Conservation (phyloP, 2,329 filamentous ascomycete genomes). For the Neurospora sp. region DNA sequence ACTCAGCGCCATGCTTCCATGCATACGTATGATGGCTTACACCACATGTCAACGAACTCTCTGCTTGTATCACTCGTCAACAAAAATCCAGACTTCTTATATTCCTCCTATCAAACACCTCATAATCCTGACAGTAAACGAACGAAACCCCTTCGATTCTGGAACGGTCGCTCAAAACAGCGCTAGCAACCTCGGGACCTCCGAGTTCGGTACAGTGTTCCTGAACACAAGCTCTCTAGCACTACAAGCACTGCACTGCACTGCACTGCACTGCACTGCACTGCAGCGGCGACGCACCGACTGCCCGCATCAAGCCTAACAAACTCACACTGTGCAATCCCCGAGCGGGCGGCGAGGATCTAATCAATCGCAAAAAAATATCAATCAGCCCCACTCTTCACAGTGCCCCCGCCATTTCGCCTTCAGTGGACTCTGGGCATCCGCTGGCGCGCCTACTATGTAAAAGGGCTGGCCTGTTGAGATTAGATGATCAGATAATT, state of each 20-base stretch:
- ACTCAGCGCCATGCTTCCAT: not conserved
- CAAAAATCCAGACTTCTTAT: too few relatives aligned
- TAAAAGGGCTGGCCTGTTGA: not conserved
- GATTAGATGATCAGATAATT: constrained; percentile 10
- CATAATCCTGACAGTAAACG: not conserved
- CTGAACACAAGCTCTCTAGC: not conserved
- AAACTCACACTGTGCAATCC: not conserved
- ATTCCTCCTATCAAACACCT: not conserved
- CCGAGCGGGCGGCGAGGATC: constrained; percentile 2
- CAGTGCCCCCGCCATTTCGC: not conserved
- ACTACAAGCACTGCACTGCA: not conserved
- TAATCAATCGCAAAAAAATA: constrained; percentile 18
- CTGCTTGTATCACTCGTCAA: too few relatives aligned
- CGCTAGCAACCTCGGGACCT: not conserved
- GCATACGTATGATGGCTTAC: not conserved
- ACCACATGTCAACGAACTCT: not conserved
- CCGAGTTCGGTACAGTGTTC: not conserved
- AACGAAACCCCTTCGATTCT: not conserved
- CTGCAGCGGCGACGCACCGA: not conserved
- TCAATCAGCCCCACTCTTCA: constrained; percentile 17
- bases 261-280: not conserved
- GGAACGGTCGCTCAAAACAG: not conserved
- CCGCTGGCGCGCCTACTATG: not conserved
- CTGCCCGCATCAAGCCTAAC: not conserved
- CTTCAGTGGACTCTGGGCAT: not conserved